These are phyloP conservation scores for Parasitella parasitica DNA, from an alignment of 371 early-diverging fungal genomes.

Conservation along the genomic window DNA sequence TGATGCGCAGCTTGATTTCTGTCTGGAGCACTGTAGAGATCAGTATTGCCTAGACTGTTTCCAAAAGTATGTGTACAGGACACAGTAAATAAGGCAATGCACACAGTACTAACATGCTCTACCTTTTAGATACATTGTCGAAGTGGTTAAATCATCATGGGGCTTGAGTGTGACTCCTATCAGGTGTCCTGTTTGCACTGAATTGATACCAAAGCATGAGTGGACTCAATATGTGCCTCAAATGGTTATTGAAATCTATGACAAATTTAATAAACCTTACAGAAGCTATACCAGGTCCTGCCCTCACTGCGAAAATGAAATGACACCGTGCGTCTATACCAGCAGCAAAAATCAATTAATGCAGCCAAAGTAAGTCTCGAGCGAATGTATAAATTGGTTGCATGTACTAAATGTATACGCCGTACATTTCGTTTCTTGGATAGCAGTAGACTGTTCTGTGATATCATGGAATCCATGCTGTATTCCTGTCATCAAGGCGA, in stretches of 20 bases:
- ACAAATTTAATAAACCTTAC: conserved; percentile 57
- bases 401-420: background rate
- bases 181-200: conserved; percentile 58
- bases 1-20: conserved; percentile 55
- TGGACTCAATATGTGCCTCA: conserved; percentile 46
- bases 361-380: background rate
- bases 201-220: conserved; percentile 45
- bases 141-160: conserved; percentile 60
- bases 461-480: conserved; percentile 13
- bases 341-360: background rate
- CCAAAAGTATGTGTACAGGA: conserved; percentile 34
- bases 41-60: conserved; percentile 60
- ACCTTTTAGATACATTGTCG: conserved; percentile 45
- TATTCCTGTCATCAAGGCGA: conserved; percentile 9
- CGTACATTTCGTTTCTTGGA: background rate
- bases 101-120: background rate
- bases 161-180: conserved; percentile 59
- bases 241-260: conserved; percentile 36
- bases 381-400: too few relatives aligned
- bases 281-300: conserved; percentile 54
- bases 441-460: conserved; percentile 12
- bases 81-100: background rate
- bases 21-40: conserved; percentile 54
- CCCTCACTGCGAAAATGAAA: conserved; percentile 47
- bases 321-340: conserved; percentile 26